Evolutionary conservation across 2,329 filamentous ascomycete genomes (phyloP).

Genomic region (Onygenales sp.): DNA sequence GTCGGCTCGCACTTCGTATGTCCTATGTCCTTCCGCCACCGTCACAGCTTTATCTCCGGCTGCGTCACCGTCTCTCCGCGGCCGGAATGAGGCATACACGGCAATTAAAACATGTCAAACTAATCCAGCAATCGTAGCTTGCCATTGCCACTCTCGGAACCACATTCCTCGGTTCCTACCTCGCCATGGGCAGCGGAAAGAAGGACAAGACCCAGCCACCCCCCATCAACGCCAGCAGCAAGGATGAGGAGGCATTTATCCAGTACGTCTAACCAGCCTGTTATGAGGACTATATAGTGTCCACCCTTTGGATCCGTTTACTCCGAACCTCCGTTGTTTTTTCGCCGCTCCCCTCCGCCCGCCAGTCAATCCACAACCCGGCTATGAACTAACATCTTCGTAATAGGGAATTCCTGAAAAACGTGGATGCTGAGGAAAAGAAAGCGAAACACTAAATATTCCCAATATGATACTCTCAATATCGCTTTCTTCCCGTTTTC

Average conservation of each 20-base stretch:
- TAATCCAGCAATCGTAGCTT: constrained; percentile 37
- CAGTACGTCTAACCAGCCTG: constrained; percentile 42
- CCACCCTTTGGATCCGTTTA: not conserved
- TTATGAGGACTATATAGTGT: no score
- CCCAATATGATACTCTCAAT: not conserved
- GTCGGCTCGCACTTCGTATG: constrained; percentile 43
- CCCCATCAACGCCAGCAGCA: constrained; percentile 55
- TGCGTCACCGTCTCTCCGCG: not conserved
- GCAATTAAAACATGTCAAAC: not conserved
- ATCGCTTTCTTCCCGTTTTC: not conserved
- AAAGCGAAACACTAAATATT: constrained; percentile 21
- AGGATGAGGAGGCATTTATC: constrained; percentile 60
- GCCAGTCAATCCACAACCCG: constrained; percentile 1
- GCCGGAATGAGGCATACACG: not conserved
- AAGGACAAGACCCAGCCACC: constrained; percentile 40
- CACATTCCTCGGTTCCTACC: constrained; percentile 38
- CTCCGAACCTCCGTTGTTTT: not conserved
- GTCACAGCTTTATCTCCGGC: not conserved
- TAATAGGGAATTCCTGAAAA: constrained; percentile 42
- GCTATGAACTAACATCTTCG: not conserved
- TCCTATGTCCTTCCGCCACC: constrained; percentile 5
- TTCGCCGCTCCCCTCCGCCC: not conserved
- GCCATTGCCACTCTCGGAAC: constrained; percentile 48
- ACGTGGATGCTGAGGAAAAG: constrained; percentile 38
- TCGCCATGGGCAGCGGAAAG: constrained; percentile 39